Percentiles rank a stretch among this genome's conserved stretches.
These are phyloP conservation scores for Tolypocladium guangdongense DNA, from an alignment of 2,329 filamentous ascomycete species.

Conservation along the genomic window DNA sequence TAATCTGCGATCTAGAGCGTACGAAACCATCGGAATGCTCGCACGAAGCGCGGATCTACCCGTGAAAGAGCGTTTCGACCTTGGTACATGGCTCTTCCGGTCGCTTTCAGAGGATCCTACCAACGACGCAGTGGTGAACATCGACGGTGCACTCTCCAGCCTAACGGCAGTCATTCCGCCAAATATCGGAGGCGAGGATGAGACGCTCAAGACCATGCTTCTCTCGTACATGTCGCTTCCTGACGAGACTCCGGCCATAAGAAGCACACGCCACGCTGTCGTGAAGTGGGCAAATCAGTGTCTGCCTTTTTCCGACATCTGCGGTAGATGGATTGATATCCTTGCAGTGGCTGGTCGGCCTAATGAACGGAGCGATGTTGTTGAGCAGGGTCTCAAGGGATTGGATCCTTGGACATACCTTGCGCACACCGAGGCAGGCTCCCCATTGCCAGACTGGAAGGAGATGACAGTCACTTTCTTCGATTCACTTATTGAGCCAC, in stretches of 20 bases:
- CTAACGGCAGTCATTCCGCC: constrained; percentile 40
- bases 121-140: constrained; percentile 68
- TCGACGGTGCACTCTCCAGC: constrained; percentile 79
- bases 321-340: constrained; percentile 80
- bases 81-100: constrained; percentile 67
- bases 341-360: constrained; percentile 59
- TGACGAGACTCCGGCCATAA: constrained; percentile 40
- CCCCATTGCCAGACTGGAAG: constrained; percentile 38
- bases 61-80: constrained; percentile 39
- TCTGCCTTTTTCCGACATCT: constrained; percentile 65
- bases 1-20: constrained; percentile 66
- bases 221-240: constrained; percentile 54
- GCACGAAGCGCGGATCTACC: constrained; percentile 53
- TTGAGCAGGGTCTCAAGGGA: constrained; percentile 83
- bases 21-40: constrained; percentile 81
- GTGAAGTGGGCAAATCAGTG: constrained; percentile 87
- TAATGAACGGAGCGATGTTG: constrained; percentile 67
- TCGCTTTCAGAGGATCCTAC: constrained; percentile 73
- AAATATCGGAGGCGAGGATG: constrained; percentile 16
- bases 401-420: constrained; percentile 55
- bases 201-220: constrained; percentile 41
- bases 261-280: constrained; percentile 69
- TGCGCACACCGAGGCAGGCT: constrained; percentile 30
- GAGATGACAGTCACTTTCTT: constrained; percentile 42
- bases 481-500: constrained; percentile 19